Conservation (phyloP, 768 basidiomycete genomes). For the Macrolepiota dolichaula region DNA sequence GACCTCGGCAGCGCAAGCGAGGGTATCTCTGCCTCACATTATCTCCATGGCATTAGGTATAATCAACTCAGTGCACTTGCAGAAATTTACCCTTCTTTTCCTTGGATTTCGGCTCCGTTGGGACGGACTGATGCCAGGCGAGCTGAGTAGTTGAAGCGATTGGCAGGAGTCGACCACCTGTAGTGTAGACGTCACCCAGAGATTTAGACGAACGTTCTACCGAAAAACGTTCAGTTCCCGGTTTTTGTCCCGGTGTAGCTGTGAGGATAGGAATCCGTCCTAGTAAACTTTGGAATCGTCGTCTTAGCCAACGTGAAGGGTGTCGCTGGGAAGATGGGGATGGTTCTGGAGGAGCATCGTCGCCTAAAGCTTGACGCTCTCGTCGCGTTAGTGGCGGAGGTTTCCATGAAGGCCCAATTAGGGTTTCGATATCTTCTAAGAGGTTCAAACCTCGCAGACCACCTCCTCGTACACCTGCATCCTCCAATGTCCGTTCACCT, state of each 20-base stretch:
- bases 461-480: slow-evolving; percentile 13
- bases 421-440: slow-evolving; percentile 40
- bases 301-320: slow-evolving; percentile 46
- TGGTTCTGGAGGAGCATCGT: neutral
- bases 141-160: slow-evolving; percentile 27
- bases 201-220: slow-evolving; percentile 31
- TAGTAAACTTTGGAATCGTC: slow-evolving; percentile 60
- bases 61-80: too few relatives aligned
- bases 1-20: neutral
- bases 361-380: slow-evolving; percentile 21
- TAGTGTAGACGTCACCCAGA: slow-evolving; percentile 21
- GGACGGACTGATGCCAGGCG: slow-evolving; percentile 29
- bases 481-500: slow-evolving; percentile 9
- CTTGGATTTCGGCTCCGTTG: slow-evolving; percentile 1
- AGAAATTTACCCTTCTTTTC: neutral
- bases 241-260: slow-evolving; percentile 20
- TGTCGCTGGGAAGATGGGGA: slow-evolving; percentile 15
- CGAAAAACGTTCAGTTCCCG: slow-evolving; percentile 18
- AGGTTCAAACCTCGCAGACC: slow-evolving; percentile 24
- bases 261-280: slow-evolving; percentile 55
- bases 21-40: neutral
- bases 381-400: slow-evolving; percentile 30
- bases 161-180: slow-evolving; percentile 21
- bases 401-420: slow-evolving; percentile 34
- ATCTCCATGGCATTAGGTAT: neutral